Evolutionary conservation across 768 basidiomycete genomes (phyloP).

Genomic region (Leccinum uliginosum): DNA sequence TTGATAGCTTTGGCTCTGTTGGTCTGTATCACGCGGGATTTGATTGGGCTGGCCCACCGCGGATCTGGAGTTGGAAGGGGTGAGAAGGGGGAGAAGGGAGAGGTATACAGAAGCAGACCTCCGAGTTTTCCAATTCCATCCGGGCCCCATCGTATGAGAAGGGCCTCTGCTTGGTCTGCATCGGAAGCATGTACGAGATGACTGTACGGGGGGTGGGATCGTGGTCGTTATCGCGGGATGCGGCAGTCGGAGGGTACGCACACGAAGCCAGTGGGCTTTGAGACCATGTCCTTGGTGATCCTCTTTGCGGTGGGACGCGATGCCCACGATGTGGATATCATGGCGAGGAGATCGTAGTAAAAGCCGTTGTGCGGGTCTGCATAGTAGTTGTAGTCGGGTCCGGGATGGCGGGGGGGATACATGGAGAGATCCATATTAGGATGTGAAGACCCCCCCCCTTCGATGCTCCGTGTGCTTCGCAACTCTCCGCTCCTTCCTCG

Average conservation of each 20-base stretch:
- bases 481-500: conserved; percentile 18
- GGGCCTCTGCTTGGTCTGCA: conserved; percentile 81
- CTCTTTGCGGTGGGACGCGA: conserved; percentile 35
- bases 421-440: conserved; percentile 8
- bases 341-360: conserved; percentile 79
- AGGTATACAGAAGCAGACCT: conserved; percentile 44
- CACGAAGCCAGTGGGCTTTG: conserved; percentile 78
- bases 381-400: neutral
- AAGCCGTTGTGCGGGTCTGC: too few species aligned
- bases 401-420: neutral
- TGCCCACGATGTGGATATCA: conserved; percentile 58
- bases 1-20: conserved; percentile 72
- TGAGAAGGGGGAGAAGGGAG: conserved; percentile 18
- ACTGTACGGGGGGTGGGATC: conserved; percentile 37
- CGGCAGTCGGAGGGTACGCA: conserved; percentile 41
- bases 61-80: conserved; percentile 55
- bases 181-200: conserved; percentile 91
- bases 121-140: conserved; percentile 87
- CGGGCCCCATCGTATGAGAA: conserved; percentile 84
- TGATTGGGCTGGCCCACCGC: conserved; percentile 85
- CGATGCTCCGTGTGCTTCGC: conserved; percentile 14
- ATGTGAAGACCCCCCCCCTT: neutral
- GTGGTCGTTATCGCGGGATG: conserved; percentile 14
- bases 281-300: conserved; percentile 88
- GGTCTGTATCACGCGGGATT: conserved; percentile 62